Conservation (phyloP, 108 stramenopile genomes). For the Bacterosira constricta region DNA sequence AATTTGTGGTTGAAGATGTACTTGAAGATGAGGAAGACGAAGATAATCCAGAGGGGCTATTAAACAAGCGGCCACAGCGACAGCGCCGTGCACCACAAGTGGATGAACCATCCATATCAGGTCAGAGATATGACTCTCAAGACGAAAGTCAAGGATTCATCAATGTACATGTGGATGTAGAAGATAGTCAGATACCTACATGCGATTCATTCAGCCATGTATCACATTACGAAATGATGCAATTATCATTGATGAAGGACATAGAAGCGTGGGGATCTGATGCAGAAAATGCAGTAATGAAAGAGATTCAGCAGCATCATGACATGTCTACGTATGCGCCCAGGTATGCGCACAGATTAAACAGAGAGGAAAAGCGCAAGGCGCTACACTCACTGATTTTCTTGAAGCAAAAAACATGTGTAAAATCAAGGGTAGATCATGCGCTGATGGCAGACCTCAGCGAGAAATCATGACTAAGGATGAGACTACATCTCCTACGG, state of each 20-base stretch:
- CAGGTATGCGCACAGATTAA: constrained; percentile 4
- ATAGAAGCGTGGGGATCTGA: neutral
- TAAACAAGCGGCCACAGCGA: too few species aligned
- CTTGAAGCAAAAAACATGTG: constrained; percentile 21
- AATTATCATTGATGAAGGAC: neutral
- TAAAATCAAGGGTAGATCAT: constrained; percentile 21
- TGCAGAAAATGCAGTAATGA: neutral
- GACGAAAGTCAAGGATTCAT: too few species aligned
- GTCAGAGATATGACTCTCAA: too few species aligned
- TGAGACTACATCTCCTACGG: constrained; percentile 36
- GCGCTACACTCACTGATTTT: constrained; percentile 35
- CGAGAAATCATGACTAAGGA: constrained; percentile 24
- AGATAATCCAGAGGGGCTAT: too few species aligned
- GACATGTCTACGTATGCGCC: constrained; percentile 23
- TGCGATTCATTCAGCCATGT: too few species aligned
- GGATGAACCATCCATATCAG: too few species aligned
- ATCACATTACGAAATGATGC: too few species aligned
- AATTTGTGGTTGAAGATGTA: too few species aligned
- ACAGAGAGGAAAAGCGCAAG: neutral
- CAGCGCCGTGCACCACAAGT: too few species aligned
- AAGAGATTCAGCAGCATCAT: constrained; percentile 44
- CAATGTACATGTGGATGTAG: too few species aligned
- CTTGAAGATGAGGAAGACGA: too few species aligned
- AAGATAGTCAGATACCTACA: too few species aligned
- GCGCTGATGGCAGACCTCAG: constrained; percentile 24